Percentiles rank a stretch among this genome's conserved stretches.
These are phyloP conservation scores for Brassica incana DNA, from an alignment of 345 rosid genomes.

Conservation along the genomic window DNA sequence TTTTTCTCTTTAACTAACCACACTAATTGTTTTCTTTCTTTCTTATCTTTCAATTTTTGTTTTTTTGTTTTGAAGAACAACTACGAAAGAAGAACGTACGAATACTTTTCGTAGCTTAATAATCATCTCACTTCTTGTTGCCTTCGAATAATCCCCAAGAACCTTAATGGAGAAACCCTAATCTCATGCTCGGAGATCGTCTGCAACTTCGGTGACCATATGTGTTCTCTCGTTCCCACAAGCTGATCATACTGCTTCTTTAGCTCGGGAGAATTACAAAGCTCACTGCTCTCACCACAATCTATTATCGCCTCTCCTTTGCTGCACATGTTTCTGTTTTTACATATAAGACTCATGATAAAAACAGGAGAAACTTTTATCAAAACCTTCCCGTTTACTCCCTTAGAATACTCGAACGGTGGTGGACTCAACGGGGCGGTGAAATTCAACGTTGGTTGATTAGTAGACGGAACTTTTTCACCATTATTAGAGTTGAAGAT, in stretches of 20 bases:
- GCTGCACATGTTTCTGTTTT: conserved; percentile 6
- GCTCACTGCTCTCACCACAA: conserved; percentile 32
- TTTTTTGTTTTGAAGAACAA: neutral
- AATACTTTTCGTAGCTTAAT: neutral
- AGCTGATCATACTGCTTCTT: conserved; percentile 78
- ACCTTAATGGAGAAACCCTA: conserved; percentile 68
- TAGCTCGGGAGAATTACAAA: conserved; percentile 92
- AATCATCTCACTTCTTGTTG: conserved; percentile 37
- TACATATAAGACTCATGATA: conserved; percentile 46
- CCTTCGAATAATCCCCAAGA: conserved; percentile 58
- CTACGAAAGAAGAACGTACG: neutral
- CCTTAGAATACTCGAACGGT: conserved; percentile 57
- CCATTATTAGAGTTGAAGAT: conserved; percentile 47
- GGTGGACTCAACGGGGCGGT: conserved; percentile 42
- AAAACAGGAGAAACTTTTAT: conserved; percentile 63
- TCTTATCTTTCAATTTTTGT: neutral
- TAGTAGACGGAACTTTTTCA: conserved; percentile 2
- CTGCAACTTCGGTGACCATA: conserved; percentile 87
- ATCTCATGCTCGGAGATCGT: conserved; percentile 69
- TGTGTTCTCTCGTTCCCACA: conserved; percentile 65
- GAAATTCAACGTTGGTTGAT: conserved; percentile 42
- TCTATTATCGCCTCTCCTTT: conserved; percentile 2
- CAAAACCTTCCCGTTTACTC: conserved; percentile 50
- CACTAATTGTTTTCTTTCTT: neutral
- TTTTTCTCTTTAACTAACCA: too few species aligned